phyloP scores from a whole-genome alignment of 441 rosid species.

The Geranium incanum region DNA sequence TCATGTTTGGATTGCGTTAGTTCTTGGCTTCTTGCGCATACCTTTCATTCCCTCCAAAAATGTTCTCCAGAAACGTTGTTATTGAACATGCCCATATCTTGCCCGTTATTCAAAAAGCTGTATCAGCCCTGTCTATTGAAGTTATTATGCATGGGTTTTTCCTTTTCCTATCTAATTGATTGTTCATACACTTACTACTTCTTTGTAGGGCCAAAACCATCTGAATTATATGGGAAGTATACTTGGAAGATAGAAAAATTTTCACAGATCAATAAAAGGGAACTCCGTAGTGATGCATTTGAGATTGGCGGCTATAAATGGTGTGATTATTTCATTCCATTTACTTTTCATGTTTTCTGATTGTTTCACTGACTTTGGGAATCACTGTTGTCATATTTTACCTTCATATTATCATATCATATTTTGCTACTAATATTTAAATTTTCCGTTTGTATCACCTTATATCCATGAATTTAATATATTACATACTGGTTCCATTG shows the following conservation, averaged over 20 bases:
- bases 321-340: slow-evolving; percentile 27
- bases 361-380: not conserved
- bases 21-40: too few species aligned
- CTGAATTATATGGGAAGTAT: slow-evolving; percentile 61
- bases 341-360: slow-evolving; percentile 12
- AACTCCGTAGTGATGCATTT: slow-evolving; percentile 65
- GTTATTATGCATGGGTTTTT: not conserved
- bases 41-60: too few species aligned
- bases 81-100: not conserved
- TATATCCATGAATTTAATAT: not conserved
- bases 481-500: not conserved
- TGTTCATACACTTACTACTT: slow-evolving; percentile 18
- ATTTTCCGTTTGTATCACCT: not conserved
- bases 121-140: not conserved
- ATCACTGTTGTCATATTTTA: too few species aligned
- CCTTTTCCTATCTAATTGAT: not conserved
- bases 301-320: slow-evolving; percentile 91
- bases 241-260: slow-evolving; percentile 91
- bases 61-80: not conserved
- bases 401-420: too few species aligned
- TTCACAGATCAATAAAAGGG: slow-evolving; percentile 74
- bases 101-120: not conserved
- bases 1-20: too few species aligned
- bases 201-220: slow-evolving; percentile 62
- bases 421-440: too few species aligned